Evolutionary conservation across 768 basidiomycete species (phyloP).

Genomic region (Lentinula edodes): DNA sequence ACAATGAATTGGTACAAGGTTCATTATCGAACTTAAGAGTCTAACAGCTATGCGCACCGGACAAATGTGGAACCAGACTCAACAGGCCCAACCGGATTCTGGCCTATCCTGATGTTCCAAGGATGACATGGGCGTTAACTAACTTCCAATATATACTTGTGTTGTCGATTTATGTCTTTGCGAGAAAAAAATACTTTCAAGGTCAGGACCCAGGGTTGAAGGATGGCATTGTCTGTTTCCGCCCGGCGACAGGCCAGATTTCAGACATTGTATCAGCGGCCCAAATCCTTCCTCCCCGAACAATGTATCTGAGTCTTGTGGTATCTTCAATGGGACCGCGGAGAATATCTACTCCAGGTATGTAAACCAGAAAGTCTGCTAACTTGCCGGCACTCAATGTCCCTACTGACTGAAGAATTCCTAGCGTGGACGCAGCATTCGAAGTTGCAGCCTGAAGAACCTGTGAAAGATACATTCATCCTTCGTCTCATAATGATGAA

Average conservation of each 20-base stretch:
- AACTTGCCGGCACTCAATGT: conserved; percentile 61
- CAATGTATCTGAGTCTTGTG: conserved; percentile 48
- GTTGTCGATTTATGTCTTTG: no score
- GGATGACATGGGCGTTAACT: no score
- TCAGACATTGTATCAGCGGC: conserved; percentile 62
- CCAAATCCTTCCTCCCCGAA: conserved; percentile 64
- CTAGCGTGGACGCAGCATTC: conserved; percentile 59
- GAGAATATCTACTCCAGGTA: conserved; percentile 52
- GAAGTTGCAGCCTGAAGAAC: conserved; percentile 66
- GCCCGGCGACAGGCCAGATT: conserved; percentile 62
- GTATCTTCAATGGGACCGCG: conserved; percentile 45
- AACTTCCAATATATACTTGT: no score
- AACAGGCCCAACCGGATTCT: no score
- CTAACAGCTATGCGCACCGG: no score
- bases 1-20: no score
- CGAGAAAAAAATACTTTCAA: neutral
- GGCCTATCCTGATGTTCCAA: no score
- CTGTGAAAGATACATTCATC: conserved; percentile 24
- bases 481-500: no score
- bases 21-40: no score
- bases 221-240: conserved; percentile 46
- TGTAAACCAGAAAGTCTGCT: conserved; percentile 67
- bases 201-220: conserved; percentile 31
- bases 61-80: no score
- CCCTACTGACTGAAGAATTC: conserved; percentile 56